phyloP scores from a whole-genome alignment of 805 yeast genomes.

The Saturnispora mendoncae region DNA sequence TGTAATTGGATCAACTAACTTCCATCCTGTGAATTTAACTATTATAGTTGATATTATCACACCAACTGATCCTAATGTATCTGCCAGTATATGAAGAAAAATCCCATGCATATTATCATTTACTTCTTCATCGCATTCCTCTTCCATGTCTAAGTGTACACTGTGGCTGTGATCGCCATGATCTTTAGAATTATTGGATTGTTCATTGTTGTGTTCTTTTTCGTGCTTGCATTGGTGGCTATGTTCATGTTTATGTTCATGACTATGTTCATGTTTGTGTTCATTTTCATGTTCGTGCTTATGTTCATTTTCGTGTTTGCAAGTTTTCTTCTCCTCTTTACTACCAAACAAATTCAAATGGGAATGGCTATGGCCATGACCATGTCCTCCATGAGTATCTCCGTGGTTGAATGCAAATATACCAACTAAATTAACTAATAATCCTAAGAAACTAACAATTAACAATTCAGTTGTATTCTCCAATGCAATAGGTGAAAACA shows the following conservation, averaged over 20 bases:
- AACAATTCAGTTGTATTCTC: slow-evolving; percentile 77
- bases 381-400: slow-evolving; percentile 28
- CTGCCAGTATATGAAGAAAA: slow-evolving; percentile 88
- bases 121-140: slow-evolving; percentile 34
- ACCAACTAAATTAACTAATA: slow-evolving; percentile 84
- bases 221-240: neutral
- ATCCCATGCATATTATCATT: slow-evolving; percentile 86
- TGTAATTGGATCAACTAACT: slow-evolving; percentile 87
- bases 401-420: slow-evolving; percentile 78
- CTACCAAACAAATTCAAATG: slow-evolving; percentile 16
- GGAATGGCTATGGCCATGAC: slow-evolving; percentile 21
- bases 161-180: slow-evolving; percentile 7
- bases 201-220: neutral
- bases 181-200: neutral
- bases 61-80: slow-evolving; percentile 93
- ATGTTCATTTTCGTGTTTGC: neutral
- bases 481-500: slow-evolving; percentile 66
- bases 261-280: neutral
- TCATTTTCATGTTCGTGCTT: slow-evolving; percentile 1
- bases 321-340: neutral
- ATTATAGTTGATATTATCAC: slow-evolving; percentile 86
- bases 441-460: slow-evolving; percentile 76
- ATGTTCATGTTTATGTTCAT: slow-evolving; percentile 4
- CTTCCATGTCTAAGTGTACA: neutral
- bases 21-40: slow-evolving; percentile 55